Evolutionary conservation across 306 rosid species (phyloP).

Genomic region (Dryas octopetala): DNA sequence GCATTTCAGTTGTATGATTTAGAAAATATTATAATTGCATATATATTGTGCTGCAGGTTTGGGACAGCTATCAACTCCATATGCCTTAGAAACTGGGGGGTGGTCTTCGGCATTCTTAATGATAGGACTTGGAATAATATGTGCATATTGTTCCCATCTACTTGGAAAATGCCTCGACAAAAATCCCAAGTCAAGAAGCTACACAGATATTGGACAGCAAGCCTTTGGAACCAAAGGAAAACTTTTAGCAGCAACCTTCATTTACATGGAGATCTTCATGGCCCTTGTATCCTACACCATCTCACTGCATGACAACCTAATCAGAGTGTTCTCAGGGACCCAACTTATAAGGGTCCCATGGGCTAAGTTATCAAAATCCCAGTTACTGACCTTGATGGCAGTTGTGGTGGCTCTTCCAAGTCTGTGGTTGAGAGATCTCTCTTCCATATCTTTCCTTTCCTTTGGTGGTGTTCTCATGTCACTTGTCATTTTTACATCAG

Average conservation of each 20-base stretch:
- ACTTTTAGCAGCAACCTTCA: constrained; percentile 40
- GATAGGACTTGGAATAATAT: constrained; percentile 50
- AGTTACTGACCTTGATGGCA: constrained; percentile 50
- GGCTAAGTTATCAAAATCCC: constrained; percentile 40
- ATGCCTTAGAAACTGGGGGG: constrained; percentile 65
- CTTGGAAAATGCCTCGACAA: constrained; percentile 65
- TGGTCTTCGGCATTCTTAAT: constrained; percentile 53
- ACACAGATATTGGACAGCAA: constrained; percentile 53
- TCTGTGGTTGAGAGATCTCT: constrained; percentile 63
- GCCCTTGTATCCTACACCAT: constrained; percentile 79
- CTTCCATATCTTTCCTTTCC: constrained; percentile 68
- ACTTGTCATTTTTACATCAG: constrained; percentile 45
- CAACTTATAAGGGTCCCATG: constrained; percentile 31
- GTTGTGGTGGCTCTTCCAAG: constrained; percentile 58
- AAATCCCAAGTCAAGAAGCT: constrained; percentile 52
- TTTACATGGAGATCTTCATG: constrained; percentile 72
- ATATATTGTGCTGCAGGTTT: constrained; percentile 40
- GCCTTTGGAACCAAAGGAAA: constrained; percentile 73
- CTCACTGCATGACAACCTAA: constrained; percentile 68
- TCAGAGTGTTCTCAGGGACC: constrained; percentile 36
- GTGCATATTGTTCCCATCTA: constrained; percentile 48
- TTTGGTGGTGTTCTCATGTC: constrained; percentile 65
- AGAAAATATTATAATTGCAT: background rate
- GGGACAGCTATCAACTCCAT: constrained; percentile 77
- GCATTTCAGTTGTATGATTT: background rate